Evolutionary conservation across 1,284 basidiomycete species (phyloP).

Genomic region (Sparassis latifolia): DNA sequence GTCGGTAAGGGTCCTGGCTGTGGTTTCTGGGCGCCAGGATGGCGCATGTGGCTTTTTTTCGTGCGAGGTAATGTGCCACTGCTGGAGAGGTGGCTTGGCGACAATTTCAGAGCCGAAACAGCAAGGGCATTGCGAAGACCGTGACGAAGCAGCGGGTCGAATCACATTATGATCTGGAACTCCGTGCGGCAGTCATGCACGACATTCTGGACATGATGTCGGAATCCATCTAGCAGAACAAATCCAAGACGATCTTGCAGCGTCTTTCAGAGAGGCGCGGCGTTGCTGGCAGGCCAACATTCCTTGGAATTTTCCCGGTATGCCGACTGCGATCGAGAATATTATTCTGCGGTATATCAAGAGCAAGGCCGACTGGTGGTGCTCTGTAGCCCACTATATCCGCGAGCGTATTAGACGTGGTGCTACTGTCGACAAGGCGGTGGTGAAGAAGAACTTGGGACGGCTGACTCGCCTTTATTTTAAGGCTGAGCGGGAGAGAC

Average conservation of each 20-base stretch:
- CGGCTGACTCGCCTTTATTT: slow-evolving; percentile 89
- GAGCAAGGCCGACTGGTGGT: slow-evolving; percentile 99
- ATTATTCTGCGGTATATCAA: slow-evolving; percentile 99
- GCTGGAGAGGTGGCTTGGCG: slow-evolving; percentile 95
- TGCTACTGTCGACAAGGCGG: slow-evolving; percentile 99
- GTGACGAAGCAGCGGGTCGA: slow-evolving; percentile 99
- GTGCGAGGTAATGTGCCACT: slow-evolving; percentile 98
- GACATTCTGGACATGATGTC: slow-evolving; percentile 99
- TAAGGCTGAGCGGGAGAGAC: slow-evolving; percentile 96
- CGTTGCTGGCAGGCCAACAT: slow-evolving; percentile 99
- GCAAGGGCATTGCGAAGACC: slow-evolving; percentile 91
- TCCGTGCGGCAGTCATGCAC: slow-evolving; percentile 98
- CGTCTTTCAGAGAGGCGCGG: slow-evolving; percentile 98
- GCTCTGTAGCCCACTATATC: slow-evolving; percentile 91
- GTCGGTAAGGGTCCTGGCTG: slow-evolving; percentile 99
- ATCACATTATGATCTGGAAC: slow-evolving; percentile 96
- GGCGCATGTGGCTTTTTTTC: slow-evolving; percentile 99
- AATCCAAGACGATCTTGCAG: slow-evolving; percentile 97
- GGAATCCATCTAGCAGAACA: slow-evolving; percentile 98
- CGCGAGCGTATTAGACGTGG: slow-evolving; percentile 93
- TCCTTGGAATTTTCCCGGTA: slow-evolving; percentile 95
- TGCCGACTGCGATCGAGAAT: slow-evolving; percentile 98
- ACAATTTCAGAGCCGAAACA: slow-evolving; percentile 99
- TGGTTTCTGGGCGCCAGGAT: slow-evolving; percentile 99
- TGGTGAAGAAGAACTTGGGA: slow-evolving; percentile 93